Percentiles rank a stretch among this genome's conserved stretches.
Evolutionary conservation across 495 filamentous ascomycete species (phyloP).

Genomic region (Niebla homalea): DNA sequence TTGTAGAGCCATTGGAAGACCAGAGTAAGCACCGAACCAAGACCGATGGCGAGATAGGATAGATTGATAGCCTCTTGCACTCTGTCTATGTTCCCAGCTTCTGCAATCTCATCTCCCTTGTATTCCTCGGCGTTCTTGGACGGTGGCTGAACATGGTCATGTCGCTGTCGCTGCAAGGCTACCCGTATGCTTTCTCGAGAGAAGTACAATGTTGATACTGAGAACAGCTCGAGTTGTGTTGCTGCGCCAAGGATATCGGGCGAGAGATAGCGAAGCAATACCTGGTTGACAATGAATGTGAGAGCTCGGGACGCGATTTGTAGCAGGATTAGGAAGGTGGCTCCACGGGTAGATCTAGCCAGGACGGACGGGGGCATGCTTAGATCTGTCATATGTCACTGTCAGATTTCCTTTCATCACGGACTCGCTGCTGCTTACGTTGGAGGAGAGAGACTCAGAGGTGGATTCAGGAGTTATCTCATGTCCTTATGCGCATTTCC

Average conservation of each 20-base stretch:
- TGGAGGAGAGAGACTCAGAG: neutral
- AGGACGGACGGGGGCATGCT: conserved; percentile 1
- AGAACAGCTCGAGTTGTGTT: conserved; percentile 81
- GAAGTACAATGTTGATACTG: conserved; percentile 78
- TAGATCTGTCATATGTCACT: neutral
- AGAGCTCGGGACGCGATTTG: conserved; percentile 72
- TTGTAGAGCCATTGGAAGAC: conserved; percentile 54
- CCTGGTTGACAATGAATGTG: conserved; percentile 82
- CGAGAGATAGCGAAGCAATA: conserved; percentile 74
- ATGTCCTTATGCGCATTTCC: no score
- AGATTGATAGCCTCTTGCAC: conserved; percentile 73
- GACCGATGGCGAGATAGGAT: conserved; percentile 58
- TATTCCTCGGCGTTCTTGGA: conserved; percentile 7
- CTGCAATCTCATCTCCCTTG: neutral
- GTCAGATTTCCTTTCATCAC: neutral
- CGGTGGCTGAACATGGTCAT: conserved; percentile 14
- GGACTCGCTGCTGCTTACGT: neutral
- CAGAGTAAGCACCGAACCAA: conserved; percentile 53
- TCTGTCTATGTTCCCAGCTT: conserved; percentile 1
- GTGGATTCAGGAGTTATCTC: no score
- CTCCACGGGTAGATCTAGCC: conserved; percentile 48
- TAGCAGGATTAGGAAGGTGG: conserved; percentile 72
- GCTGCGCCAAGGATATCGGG: conserved; percentile 72
- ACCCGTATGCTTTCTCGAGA: conserved; percentile 77
- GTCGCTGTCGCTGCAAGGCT: conserved; percentile 67